Evolutionary conservation across 805 yeast genomes (phyloP).

Genomic region (Yamadazyma takamatsuzukensis): DNA sequence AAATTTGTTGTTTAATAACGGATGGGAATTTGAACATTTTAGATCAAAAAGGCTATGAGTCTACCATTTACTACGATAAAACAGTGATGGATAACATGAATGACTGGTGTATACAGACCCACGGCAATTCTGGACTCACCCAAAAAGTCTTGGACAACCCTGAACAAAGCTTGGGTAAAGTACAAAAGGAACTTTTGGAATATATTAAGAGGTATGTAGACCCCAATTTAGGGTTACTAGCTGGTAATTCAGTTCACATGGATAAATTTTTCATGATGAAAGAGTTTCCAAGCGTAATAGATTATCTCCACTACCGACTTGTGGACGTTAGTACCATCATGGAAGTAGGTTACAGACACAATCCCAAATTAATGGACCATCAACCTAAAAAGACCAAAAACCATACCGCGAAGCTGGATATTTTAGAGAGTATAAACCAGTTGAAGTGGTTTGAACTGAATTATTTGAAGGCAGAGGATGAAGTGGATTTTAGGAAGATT

Average conservation of each 20-base stretch:
- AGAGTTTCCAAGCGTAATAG: conserved; percentile 77
- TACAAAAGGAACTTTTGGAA: conserved; percentile 58
- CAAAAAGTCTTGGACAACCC: conserved; percentile 58
- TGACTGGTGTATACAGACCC: conserved; percentile 85
- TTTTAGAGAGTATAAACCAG: conserved; percentile 83
- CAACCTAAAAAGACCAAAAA: conserved; percentile 62
- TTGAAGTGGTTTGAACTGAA: conserved; percentile 70
- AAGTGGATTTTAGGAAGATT: no score
- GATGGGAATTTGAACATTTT: conserved; percentile 73
- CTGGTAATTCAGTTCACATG: conserved; percentile 92
- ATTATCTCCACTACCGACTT: conserved; percentile 65
- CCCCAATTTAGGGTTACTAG: conserved; percentile 62
- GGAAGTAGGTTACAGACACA: conserved; percentile 79
- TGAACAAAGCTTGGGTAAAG: conserved; percentile 51
- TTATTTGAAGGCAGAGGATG: conserved; percentile 43
- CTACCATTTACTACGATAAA: conserved; percentile 69
- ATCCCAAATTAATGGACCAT: conserved; percentile 52
- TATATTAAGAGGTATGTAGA: conserved; percentile 57
- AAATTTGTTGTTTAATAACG: conserved; percentile 86
- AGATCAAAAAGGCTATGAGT: conserved; percentile 72
- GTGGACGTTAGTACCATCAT: conserved; percentile 86
- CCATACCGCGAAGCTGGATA: conserved; percentile 90
- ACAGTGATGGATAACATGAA: conserved; percentile 67
- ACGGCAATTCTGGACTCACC: conserved; percentile 73
- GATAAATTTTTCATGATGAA: conserved; percentile 80